Base-by-base conservation (phyloP, 2,329 filamentous ascomycete species). In the Talaromyces pinophilus region DNA sequence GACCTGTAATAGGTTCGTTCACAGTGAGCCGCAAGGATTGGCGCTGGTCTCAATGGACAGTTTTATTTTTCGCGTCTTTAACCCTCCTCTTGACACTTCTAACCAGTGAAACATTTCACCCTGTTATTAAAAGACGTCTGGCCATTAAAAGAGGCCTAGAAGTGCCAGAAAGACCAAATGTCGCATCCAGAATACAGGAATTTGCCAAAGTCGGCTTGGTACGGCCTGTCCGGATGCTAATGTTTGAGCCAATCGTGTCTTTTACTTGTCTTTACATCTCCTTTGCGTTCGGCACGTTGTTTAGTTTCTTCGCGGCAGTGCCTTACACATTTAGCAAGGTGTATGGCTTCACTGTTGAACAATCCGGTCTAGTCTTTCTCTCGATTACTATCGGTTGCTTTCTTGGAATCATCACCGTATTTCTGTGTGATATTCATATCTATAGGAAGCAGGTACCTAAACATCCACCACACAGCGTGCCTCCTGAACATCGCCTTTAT, bases 331-430 rank as follows among this genome's bases (percentile, higher is more conserved):
- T 66, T 38, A 89, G 86, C 85, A 82, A 83, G 3, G 89, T 89
- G 73, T 88, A 83, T 74, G 81, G 82, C 1, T 87, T 86, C 0
- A 82, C 83, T 1, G 85, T 89, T 65, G 80, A 80, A 30, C 83
- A 84, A 59, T 85, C 81, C 15, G 69, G 71, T 1, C 64, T 74
- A 5, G 64, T 68, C 5, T 72, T 72, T 30, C 89, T 96, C 71
- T 92, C 91, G 64, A 90, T 96, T 86, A 86, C 92, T 59, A 69
- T 83, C 6, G 91, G 91, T 50, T 86, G 91, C 76, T 65, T 92
- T 5, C 75, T 91, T 57, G 89, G 69, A 17, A 65, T 67, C 6
- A 25, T 70, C n/a, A 69, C 61, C n/a, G 28, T 64, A 28, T 6
- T 50, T 15, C 11, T 50, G 11, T 50, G 46, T 50, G 46, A 50